Conservation (phyloP, 345 rosid species). For the Turritis glabra region DNA sequence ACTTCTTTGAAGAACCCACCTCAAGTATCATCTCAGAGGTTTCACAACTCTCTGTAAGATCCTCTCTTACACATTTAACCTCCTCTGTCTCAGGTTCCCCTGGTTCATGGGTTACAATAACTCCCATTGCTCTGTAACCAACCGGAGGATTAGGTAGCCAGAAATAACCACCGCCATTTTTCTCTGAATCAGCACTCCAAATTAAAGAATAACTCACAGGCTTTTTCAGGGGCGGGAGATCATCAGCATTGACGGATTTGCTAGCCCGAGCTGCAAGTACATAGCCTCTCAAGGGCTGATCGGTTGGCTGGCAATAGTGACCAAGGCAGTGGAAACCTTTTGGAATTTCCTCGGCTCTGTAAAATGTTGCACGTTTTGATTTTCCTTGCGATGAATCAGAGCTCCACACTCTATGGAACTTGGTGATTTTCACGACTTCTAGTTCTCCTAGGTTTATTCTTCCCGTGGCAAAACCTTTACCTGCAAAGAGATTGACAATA, state of each 20-base stretch:
- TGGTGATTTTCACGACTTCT: constrained; percentile 58
- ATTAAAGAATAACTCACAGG: constrained; percentile 62
- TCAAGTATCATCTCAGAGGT: constrained; percentile 53
- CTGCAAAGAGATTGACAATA: constrained; percentile 42
- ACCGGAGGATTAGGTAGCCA: constrained; percentile 82
- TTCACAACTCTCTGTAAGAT: constrained; percentile 79
- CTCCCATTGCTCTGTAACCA: constrained; percentile 85
- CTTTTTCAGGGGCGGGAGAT: constrained; percentile 52
- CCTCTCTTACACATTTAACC: constrained; percentile 76
- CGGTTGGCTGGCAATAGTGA: constrained; percentile 68
- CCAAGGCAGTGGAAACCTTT: constrained; percentile 75
- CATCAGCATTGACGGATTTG: constrained; percentile 21
- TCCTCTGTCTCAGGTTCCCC: constrained; percentile 61
- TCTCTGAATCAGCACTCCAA: constrained; percentile 50
- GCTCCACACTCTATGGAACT: constrained; percentile 69
- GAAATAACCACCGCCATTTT: constrained; percentile 55
- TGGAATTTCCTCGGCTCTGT: constrained; percentile 66
- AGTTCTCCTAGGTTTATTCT: constrained; percentile 68
- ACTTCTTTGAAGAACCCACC: constrained; percentile 33
- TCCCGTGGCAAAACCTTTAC: constrained; percentile 68
- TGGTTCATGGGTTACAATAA: constrained; percentile 55
- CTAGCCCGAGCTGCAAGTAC: constrained; percentile 60
- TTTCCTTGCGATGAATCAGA: constrained; percentile 48
- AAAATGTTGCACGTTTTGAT: constrained; percentile 56
- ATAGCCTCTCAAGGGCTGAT: constrained; percentile 65